These are phyloP conservation scores for Fonsecaea pugnacius DNA, from an alignment of 2,329 filamentous ascomycete genomes.

Conservation along the genomic window DNA sequence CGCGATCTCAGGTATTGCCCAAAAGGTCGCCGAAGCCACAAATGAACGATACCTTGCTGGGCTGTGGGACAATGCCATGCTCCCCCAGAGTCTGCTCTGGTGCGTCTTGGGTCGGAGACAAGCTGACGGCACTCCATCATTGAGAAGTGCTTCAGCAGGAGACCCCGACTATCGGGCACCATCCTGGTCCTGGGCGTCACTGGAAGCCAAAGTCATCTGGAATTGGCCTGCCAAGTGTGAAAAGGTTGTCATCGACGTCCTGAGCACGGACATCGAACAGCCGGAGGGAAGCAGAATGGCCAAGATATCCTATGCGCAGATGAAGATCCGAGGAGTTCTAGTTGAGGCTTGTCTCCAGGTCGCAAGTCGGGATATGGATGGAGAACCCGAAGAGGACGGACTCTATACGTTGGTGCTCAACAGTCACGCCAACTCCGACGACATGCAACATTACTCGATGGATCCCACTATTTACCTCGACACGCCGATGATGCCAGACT, in stretches of 20 bases:
- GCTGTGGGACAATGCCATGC: slow-evolving; percentile 8
- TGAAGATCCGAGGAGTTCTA: slow-evolving; percentile 1
- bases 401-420: slow-evolving; percentile 7
- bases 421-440: neutral
- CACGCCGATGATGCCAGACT: slow-evolving; percentile 8
- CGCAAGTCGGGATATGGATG: neutral
- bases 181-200: slow-evolving; percentile 13
- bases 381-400: slow-evolving; percentile 8
- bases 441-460: neutral
- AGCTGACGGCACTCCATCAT: slow-evolving; percentile 12
- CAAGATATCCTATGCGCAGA: neutral
- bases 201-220: slow-evolving; percentile 15
- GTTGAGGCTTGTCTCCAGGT: neutral
- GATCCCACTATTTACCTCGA: slow-evolving; percentile 14
- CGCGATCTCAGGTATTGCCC: slow-evolving; percentile 16
- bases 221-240: slow-evolving; percentile 12
- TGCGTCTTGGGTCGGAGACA: slow-evolving; percentile 2
- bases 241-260: slow-evolving; percentile 3
- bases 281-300: neutral
- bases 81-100: slow-evolving; percentile 14
- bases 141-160: neutral
- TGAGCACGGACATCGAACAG: neutral
- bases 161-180: slow-evolving; percentile 7
- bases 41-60: slow-evolving; percentile 13
- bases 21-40: slow-evolving; percentile 8